Base-by-base conservation (phyloP, 768 basidiomycete species). In the Pisolithus microcarpus region DNA sequence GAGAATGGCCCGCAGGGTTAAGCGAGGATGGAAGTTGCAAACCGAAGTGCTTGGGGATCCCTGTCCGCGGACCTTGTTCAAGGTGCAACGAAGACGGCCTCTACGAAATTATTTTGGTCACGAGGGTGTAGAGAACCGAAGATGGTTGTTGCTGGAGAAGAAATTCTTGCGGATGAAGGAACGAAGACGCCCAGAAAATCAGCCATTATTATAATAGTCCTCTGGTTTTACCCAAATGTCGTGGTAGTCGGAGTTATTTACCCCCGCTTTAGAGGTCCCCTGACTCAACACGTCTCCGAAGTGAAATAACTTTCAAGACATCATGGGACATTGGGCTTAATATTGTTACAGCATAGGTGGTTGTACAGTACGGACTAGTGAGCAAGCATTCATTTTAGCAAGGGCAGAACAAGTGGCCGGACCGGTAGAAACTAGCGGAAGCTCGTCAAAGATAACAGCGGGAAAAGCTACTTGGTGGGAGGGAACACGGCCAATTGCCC, bases 391-490 rank as follows among this genome's bases (percentile, higher is more conserved):
- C 30, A 11, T 10, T 31, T 34, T 11, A 5, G 11, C 13, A 34
- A 34, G 5, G 11, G 34, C 11, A 4, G 11, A 34, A 34, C 11
- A 34, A 15, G 34, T 38, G 39, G 42, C 52, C 46, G 51, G 39
- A 3, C 10, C 1, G 39, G 16, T 26, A 28, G 24, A 15, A 26
- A 26, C 26, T 26, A 5, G 26, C 26, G 7, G 5, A 26, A 44
- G 5, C n/a, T n/a, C 34, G 6, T 69, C 58, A 88, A 48, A 79
- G 65, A 61, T 88, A 91, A 64, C 87, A 91, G 56, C 87, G 79
- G 48, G 88, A 88, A 67, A 86, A 91, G 8, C 82, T 81, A 65
- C 80, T 82, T 0, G 88, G 88, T 34, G 88, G 87, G 45, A 91
- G 76, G 49, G 74, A 73, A 52, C 79, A 84, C 1, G 88, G 87